Base-by-base conservation (phyloP, 768 basidiomycete species). In the Serendipita sp. region DNA sequence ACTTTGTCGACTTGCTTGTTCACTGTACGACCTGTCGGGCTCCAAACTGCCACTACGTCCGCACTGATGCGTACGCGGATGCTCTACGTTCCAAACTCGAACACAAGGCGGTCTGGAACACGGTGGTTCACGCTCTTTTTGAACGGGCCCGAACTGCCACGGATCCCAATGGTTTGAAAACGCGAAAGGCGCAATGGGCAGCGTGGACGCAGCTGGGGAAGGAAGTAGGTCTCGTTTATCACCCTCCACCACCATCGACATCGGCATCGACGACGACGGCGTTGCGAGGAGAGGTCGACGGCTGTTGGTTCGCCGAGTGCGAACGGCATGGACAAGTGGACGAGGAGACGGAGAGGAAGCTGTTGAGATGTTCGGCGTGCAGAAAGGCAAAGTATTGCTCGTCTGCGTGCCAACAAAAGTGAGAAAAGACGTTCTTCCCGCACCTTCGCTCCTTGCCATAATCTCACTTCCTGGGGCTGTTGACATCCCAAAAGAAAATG, bases 11-110 rank as follows among this genome's bases (percentile, higher is more conserved):
- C 22, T 31, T 58, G 22, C 31, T 58, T n/a, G 17, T 58, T 22
- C 53, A 58, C 28, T 58, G 53, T 58, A 58, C 53, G 4, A 58
- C 53, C 22, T 58, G 53, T 33, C 22, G 17, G 17, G 53, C 53
- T 22, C 31, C 53, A 22, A 58, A 58, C 31, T 58, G 53, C n/a
- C 53, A 58, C 31, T 58, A 22, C n/a, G 53, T 58, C 17, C 53
- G 53, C 9, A 58, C 53, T 5, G 53, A 58, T 11, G 53, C 53
- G 30, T 58, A 58, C 53, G 31, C 13, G 22, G 11, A 26, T n/a
- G 53, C 53, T 4, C 53, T 58, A 9, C 53, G 53, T 9, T n/a
- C 22, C 9, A n/a, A 22, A 34, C 53, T 58, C 11, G 53, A 58
- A 24, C 31, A 22, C 4, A 31, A 31, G 4, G 9, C 20, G 3